Base-by-base conservation (phyloP, 345 rosid genomes). In the Physaria fendleri region DNA sequence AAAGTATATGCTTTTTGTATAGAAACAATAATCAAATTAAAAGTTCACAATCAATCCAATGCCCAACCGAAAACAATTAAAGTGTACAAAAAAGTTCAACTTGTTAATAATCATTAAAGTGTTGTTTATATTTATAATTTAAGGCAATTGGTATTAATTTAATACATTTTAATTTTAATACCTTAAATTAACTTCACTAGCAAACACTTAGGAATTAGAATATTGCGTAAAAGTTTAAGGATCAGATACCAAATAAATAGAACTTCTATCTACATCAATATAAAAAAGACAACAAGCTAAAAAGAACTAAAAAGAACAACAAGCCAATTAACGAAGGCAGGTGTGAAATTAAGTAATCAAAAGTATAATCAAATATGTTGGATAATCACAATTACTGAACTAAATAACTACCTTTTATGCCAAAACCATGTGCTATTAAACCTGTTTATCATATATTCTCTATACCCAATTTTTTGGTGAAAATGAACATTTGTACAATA, bases 351-450 rank as follows among this genome's bases (percentile, higher is more conserved):
- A 32, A 14, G 2, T 14, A 32, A 59, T 15, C 2, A 16, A 22
- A 33, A 45, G n/a, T 59, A 14, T 45, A 8, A 18, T 42, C 14
- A 45, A 11, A 24, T n/a, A n/a, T n/a, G n/a, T n/a, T n/a, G n/a
- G n/a, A n/a, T n/a, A n/a, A n/a, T n/a, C n/a, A n/a, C 33, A 23
- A 32, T 51, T 27, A 48, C 48, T 23, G 28, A 57, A 25, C n/a
- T 40, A 40, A 11, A 11, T 16, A 24, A 38, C 33, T 45, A 35
- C n/a, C n/a, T 6, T 21, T 42, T 21, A 43, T 6, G 20, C 54
- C 69, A 54, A 44, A 64, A 54, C 62, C 24, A 54, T 54, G 55
- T 64, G 46, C 46, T 17, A 9, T 17, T 24, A 41, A 65, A n/a
- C 50, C 61, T 22, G 60, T 52, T 54, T 23, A 34, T 54, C 39